A percentile compares a stretch with the other conserved stretches of the same genome.
Conservation (phyloP, 345 rosid species). For the Salix arbutifolia region DNA sequence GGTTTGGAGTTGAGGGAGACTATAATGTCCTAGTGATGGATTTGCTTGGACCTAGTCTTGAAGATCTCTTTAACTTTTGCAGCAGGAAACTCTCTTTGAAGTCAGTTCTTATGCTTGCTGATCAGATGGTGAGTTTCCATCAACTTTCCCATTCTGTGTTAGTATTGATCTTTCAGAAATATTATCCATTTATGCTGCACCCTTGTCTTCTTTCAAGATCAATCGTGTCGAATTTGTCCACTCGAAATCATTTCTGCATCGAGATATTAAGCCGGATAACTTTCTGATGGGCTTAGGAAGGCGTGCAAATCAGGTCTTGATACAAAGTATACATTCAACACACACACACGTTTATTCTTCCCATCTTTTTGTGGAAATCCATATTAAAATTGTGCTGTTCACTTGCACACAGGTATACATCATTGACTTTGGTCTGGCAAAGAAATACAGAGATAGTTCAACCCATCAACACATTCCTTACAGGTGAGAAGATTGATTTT, state of each 20-base stretch:
- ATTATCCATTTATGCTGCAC: not conserved
- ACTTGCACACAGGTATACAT: conserved; percentile 53
- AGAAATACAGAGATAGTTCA: conserved; percentile 75
- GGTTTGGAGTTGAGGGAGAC: conserved; percentile 92
- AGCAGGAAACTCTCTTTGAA: conserved; percentile 81
- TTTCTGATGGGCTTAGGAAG: conserved; percentile 91
- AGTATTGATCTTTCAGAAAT: conserved; percentile 7
- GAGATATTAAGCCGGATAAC: conserved; percentile 95
- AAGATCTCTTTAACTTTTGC: conserved; percentile 87
- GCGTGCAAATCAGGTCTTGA: conserved; percentile 75
- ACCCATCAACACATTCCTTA: conserved; percentile 90
- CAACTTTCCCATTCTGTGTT: not conserved
- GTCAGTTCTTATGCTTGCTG: conserved; percentile 94
- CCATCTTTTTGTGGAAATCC: not conserved
- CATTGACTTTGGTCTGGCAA: conserved; percentile 90
- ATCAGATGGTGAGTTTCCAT: conserved; percentile 67
- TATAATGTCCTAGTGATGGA: conserved; percentile 86
- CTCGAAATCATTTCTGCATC: conserved; percentile 83
- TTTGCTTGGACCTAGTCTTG: conserved; percentile 92
- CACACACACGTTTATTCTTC: not conserved
- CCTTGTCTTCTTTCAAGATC: conserved; percentile 41
- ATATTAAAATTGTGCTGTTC: not conserved
- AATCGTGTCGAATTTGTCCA: conserved; percentile 83
- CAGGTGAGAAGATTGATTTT: conserved; percentile 39
- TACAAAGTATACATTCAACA: conserved; percentile 3